phyloP scores from a whole-genome alignment of 2,329 filamentous ascomycete species.

The Penicillium sp. region DNA sequence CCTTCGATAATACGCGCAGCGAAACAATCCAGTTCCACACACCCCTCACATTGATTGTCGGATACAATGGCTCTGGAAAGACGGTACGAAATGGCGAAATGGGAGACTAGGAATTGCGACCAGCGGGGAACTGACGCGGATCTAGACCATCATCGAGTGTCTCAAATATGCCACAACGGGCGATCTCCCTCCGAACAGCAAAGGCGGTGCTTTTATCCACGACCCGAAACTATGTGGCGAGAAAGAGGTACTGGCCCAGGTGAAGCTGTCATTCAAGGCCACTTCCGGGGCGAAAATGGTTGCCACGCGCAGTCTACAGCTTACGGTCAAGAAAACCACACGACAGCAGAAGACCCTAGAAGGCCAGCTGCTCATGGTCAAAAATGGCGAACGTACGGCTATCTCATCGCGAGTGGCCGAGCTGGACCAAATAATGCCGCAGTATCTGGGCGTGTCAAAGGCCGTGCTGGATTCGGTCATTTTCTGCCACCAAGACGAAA shows the following conservation, averaged over 20 bases:
- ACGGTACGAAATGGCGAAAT: constrained; percentile 56
- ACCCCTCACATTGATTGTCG: constrained; percentile 92
- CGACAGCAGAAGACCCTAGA: constrained; percentile 82
- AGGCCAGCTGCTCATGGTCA: constrained; percentile 70
- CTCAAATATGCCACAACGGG: constrained; percentile 98
- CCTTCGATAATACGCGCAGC: constrained; percentile 72
- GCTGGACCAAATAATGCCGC: constrained; percentile 78
- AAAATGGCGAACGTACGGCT: constrained; percentile 74
- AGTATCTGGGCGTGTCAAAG: constrained; percentile 82
- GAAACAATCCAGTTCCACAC: constrained; percentile 86
- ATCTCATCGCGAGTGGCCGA: constrained; percentile 80
- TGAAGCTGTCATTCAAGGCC: constrained; percentile 82
- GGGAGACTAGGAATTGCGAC: neutral
- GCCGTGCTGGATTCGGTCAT: constrained; percentile 93
- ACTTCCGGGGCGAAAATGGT: constrained; percentile 79
- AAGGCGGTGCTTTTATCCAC: constrained; percentile 89
- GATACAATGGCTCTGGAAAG: constrained; percentile 96
- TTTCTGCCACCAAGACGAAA: constrained; percentile 98
- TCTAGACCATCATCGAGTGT: constrained; percentile 89
- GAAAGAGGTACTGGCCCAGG: constrained; percentile 84
- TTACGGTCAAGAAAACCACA: constrained; percentile 79
- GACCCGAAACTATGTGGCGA: constrained; percentile 87
- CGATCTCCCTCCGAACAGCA: constrained; percentile 85
- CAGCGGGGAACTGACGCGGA: constrained; percentile 10
- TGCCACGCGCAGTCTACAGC: constrained; percentile 77